These are phyloP conservation scores for Fusarium humuli DNA, from an alignment of 2,329 filamentous ascomycete species.

Conservation along the genomic window DNA sequence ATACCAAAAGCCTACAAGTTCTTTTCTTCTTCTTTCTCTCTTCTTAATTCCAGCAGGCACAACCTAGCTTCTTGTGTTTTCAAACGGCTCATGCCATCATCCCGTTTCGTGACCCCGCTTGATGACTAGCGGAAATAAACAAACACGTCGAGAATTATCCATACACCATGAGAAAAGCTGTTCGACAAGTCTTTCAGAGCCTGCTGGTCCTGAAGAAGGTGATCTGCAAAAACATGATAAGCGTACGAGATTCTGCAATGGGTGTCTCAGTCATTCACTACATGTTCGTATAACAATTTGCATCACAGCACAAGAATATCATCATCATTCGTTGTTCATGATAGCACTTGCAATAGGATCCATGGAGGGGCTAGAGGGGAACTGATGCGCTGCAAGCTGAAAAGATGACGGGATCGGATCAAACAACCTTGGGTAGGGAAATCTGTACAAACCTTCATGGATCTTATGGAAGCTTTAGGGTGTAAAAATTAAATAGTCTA, in stretches of 20 bases:
- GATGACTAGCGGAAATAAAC: neutral
- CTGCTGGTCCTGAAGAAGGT: neutral
- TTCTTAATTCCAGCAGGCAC: neutral
- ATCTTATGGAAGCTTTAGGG: neutral
- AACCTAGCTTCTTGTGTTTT: neutral
- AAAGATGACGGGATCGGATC: conserved; percentile 45
- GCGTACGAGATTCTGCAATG: neutral
- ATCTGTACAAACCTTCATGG: neutral
- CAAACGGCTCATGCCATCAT: neutral
- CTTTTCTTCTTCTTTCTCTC: neutral
- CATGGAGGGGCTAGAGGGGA: neutral
- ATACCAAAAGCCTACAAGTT: neutral
- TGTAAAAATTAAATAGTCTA: neutral
- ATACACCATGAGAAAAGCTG: neutral
- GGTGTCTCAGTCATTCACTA: neutral
- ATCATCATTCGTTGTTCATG: conserved; percentile 3
- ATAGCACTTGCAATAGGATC: neutral
- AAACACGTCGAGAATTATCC: neutral
- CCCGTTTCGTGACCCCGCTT: neutral
- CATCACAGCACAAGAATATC: neutral
- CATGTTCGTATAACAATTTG: neutral
- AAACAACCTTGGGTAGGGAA: conserved; percentile 18
- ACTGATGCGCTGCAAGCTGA: conserved; percentile 26
- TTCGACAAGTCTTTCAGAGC: neutral
- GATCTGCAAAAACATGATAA: neutral